Conservation (phyloP, 768 basidiomycete genomes). For the Gloeophyllum trabeum region DNA sequence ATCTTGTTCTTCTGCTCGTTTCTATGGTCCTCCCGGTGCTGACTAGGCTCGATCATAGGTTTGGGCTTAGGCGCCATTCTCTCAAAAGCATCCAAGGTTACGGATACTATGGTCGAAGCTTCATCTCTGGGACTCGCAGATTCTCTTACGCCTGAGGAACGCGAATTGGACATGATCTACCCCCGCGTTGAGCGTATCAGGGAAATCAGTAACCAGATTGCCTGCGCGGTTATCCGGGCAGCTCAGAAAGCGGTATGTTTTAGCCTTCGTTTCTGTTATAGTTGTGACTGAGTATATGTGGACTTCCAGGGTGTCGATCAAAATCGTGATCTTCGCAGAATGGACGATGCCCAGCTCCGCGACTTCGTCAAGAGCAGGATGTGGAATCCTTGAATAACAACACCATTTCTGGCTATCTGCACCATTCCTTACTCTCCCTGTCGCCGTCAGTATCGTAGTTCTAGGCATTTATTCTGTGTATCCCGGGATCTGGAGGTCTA, state of each 20-base stretch:
- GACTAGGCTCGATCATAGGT: constrained; percentile 20
- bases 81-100: constrained; percentile 53
- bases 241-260: constrained; percentile 63
- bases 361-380: constrained; percentile 50
- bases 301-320: constrained; percentile 12
- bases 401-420: too few relatives aligned
- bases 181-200: constrained; percentile 78
- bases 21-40: background rate
- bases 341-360: constrained; percentile 45
- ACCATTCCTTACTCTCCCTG: too few relatives aligned
- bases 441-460: too few relatives aligned
- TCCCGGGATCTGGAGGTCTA: too few relatives aligned
- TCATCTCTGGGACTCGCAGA: constrained; percentile 71
- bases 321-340: constrained; percentile 31
- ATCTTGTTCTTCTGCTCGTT: background rate
- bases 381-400: constrained; percentile 45
- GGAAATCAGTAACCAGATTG: constrained; percentile 73
- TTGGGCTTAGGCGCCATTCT: constrained; percentile 76
- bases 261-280: background rate
- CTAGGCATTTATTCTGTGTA: too few relatives aligned
- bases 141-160: constrained; percentile 64
- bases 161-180: constrained; percentile 57
- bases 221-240: constrained; percentile 61
- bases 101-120: constrained; percentile 85
- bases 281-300: constrained; percentile 5